Evolutionary conservation across 2,329 filamentous ascomycete species (phyloP).

Genomic region (Pseudogymnoascus sp.): DNA sequence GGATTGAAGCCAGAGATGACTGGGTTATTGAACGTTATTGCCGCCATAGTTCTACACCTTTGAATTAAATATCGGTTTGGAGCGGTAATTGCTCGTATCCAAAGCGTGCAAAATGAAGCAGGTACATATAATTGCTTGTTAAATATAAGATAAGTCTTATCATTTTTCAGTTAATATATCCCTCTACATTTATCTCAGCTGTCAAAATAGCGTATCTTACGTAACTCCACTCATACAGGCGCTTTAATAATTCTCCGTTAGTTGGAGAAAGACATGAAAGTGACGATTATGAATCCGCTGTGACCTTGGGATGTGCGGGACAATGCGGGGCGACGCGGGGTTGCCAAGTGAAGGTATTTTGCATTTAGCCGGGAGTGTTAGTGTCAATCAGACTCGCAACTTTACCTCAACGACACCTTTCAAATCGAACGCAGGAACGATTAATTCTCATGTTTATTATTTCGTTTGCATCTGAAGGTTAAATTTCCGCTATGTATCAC

Average conservation of each 20-base stretch:
- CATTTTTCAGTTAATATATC: background rate
- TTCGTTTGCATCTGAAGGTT: background rate
- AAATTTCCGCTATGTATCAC: background rate
- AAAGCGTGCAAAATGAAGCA: background rate
- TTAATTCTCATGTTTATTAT: background rate
- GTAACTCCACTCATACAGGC: background rate
- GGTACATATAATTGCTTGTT: background rate
- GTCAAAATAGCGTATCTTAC: background rate
- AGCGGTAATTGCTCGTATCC: background rate
- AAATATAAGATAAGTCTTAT: background rate
- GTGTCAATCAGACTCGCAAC: background rate
- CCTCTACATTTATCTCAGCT: background rate
- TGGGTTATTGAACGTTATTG: background rate
- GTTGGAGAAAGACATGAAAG: background rate
- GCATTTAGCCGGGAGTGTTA: conserved; percentile 1
- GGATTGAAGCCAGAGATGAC: conserved; percentile 45
- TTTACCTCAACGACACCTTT: background rate
- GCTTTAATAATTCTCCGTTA: conserved; percentile 7
- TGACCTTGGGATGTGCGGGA: background rate
- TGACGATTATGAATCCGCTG: background rate
- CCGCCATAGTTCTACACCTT: background rate
- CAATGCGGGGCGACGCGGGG: conserved; percentile 3
- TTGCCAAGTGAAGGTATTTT: conserved; percentile 6
- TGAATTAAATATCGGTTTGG: too few species aligned
- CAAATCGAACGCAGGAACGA: background rate